Base-by-base conservation (phyloP, 148 eudicot species). In the Amaranthus palmeri region DNA sequence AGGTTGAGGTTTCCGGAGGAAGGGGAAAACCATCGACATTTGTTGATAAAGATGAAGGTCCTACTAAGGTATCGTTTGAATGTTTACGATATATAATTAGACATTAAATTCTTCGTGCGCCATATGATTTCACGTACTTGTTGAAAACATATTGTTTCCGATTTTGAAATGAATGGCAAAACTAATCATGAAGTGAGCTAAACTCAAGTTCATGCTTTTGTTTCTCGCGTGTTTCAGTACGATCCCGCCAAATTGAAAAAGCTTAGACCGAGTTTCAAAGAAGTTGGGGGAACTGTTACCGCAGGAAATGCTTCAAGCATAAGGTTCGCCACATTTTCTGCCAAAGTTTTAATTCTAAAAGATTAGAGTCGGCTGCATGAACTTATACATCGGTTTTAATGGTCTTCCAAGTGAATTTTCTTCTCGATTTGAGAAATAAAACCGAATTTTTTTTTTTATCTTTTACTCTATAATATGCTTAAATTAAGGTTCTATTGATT, bases 261-360 rank as follows among this genome's bases (percentile, higher is more conserved):
- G 87, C 93, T 95, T 66, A 84, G 97, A 66, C 98, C 98, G 51
- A 92, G 97, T 82, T 95, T 95, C 77, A 95, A 91, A 88, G 82
- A 73, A 70, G 81, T 65, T 77, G 98, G 96, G 61, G 97, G 97
- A 49, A 80, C 90, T 62, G 98, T 95, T 71, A 95, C 98, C 76
- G 96, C 98, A 76, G 98, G 98, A 78, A 95, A 95, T 80, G 96
- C 98, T 69, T 95, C 98, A 58, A 90, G 96, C 76, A 88, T 95
- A 70, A 95, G 97, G 98, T 93, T 71, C 47, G 67, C 65, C 70
- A 41, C 53, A 65, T 54, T 43, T 17, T 50, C 72, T 25, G 36
- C 36, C 36, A 25, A 25, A 25, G 36, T 25, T 2, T 25, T 25
- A 25, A 25, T 25, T 57, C 25, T 57, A 17, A 57, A 3, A 57